These are phyloP conservation scores for Prunus salicina DNA, from an alignment of 306 rosid species.

Conservation along the genomic window DNA sequence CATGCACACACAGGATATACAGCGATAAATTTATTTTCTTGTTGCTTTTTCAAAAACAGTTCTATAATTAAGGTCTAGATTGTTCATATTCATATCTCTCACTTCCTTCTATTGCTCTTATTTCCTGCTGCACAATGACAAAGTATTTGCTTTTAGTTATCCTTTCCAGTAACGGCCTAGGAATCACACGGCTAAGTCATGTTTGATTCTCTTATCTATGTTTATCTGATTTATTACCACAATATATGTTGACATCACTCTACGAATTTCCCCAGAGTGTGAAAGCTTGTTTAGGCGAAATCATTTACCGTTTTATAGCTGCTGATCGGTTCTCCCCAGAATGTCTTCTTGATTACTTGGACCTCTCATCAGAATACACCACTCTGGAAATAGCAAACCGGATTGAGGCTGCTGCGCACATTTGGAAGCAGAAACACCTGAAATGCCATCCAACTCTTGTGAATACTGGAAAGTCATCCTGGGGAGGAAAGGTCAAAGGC, in stretches of 20 bases:
- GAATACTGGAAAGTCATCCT: conserved; percentile 36
- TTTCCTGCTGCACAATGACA: neutral
- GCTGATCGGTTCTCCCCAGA: conserved; percentile 46
- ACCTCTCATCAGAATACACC: conserved; percentile 43
- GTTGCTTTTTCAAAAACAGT: neutral
- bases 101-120: neutral
- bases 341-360: conserved; percentile 43
- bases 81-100: neutral
- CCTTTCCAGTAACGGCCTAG: neutral
- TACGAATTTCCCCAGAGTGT: conserved; percentile 32
- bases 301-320: conserved; percentile 23
- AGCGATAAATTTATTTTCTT: neutral
- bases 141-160: neutral
- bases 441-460: conserved; percentile 10
- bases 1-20: neutral
- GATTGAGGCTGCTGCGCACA: conserved; percentile 45
- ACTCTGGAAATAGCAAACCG: conserved; percentile 46
- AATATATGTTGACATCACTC: neutral
- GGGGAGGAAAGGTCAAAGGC: conserved; percentile 46
- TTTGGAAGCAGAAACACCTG: conserved; percentile 41
- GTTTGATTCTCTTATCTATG: neutral
- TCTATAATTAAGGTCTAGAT: neutral
- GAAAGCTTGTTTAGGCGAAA: conserved; percentile 36
- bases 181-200: neutral
- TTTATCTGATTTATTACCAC: neutral